These are phyloP conservation scores for Phaseolus lunatus DNA, from an alignment of 306 rosid genomes.

Conservation along the genomic window DNA sequence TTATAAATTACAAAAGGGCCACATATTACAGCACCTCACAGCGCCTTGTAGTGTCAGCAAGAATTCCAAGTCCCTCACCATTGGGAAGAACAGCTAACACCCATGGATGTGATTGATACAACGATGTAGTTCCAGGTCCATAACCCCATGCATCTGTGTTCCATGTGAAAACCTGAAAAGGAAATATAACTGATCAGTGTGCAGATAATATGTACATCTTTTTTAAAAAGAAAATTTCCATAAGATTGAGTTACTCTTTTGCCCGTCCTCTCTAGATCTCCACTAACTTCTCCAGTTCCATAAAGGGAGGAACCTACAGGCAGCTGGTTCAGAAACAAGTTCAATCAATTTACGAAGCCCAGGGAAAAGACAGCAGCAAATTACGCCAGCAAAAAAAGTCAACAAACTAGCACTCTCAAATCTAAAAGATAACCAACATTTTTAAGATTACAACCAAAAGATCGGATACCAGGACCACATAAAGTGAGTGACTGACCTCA, in stretches of 20 bases:
- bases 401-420: background rate
- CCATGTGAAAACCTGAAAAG: slow-evolving; percentile 81
- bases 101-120: slow-evolving; percentile 99
- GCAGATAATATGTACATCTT: slow-evolving; percentile 12
- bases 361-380: slow-evolving; percentile 21
- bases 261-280: slow-evolving; percentile 90
- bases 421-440: slow-evolving; percentile 15
- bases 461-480: background rate
- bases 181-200: slow-evolving; percentile 27
- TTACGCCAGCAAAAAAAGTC: background rate
- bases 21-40: slow-evolving; percentile 75
- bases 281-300: slow-evolving; percentile 95
- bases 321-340: slow-evolving; percentile 59
- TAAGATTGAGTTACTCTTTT: slow-evolving; percentile 62
- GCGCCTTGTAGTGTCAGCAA: slow-evolving; percentile 88
- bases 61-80: slow-evolving; percentile 86
- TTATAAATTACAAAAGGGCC: slow-evolving; percentile 32
- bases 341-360: slow-evolving; percentile 23
- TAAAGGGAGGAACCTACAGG: slow-evolving; percentile 83
- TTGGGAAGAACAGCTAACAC: slow-evolving; percentile 88
- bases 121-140: slow-evolving; percentile 84
- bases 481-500: slow-evolving; percentile 62
- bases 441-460: slow-evolving; percentile 23
- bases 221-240: background rate
- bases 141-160: slow-evolving; percentile 87